A percentile compares a stretch with the other conserved stretches of the same genome.
These are phyloP conservation scores for Papilionanthe hybrid DNA, from an alignment of 116 monocot genomes.

Conservation along the genomic window DNA sequence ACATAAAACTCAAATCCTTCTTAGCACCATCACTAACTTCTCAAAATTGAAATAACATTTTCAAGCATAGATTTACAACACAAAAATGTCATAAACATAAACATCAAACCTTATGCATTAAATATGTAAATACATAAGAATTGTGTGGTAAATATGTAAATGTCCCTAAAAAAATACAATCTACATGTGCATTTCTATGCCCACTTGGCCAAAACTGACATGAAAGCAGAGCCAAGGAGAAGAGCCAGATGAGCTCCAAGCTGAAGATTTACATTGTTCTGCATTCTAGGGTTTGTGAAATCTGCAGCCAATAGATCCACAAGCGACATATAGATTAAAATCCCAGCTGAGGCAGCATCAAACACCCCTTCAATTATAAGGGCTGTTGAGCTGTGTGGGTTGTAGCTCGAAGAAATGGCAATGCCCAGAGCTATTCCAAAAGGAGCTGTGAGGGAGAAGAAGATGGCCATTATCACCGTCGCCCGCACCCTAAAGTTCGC, in stretches of 20 bases:
- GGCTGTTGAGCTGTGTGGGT: constrained; percentile 55
- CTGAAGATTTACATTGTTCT: neutral
- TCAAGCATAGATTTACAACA: too few relatives aligned
- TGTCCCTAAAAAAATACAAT: too few relatives aligned
- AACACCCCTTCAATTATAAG: constrained; percentile 59
- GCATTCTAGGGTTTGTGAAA: neutral
- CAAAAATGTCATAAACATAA: too few relatives aligned
- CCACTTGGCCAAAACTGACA: neutral
- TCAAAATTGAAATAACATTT: too few relatives aligned
- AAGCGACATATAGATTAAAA: constrained; percentile 14
- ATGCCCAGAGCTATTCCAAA: constrained; percentile 61
- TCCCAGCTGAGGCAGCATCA: constrained; percentile 39
- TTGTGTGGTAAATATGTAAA: too few relatives aligned
- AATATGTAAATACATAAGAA: too few relatives aligned
- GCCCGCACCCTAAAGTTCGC: constrained; percentile 9
- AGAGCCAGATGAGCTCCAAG: neutral
- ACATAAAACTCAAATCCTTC: too few relatives aligned
- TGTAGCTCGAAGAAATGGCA: constrained; percentile 46
- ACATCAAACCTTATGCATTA: too few relatives aligned
- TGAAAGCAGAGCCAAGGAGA: neutral
- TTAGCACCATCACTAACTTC: too few relatives aligned
- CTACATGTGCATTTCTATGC: neutral
- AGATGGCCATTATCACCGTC: constrained; percentile 44
- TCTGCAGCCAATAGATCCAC: constrained; percentile 2
- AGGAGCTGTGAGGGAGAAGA: constrained; percentile 68